Evolutionary conservation across 768 basidiomycete genomes (phyloP), one percentile per base, ranked within the genome.

Genomic region (Cystobasidium onofrii): DNA sequence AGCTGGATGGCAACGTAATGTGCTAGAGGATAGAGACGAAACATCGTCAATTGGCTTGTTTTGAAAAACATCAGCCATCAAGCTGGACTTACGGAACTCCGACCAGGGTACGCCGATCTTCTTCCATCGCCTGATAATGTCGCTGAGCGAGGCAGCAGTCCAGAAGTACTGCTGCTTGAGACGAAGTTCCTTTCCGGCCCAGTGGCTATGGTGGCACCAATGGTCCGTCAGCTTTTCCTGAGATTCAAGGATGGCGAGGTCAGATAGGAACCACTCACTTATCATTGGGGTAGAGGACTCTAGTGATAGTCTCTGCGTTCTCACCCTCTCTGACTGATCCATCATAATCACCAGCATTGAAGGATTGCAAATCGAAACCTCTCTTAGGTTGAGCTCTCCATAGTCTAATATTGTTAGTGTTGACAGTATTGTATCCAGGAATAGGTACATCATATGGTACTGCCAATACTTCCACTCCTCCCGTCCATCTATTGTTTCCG

Each of bases 331-430:
- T 89, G 29, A 98, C 89, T 1, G 93, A 91, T 55, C 84, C 87
- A 79, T 92, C 92, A 80, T 98, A 98, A 81, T 95, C 88, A 54
- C 95, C 95, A 74, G 92, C 91, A 80, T 98, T 98, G 87, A 97
- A 98, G 57, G 89, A 90, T 81, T 92, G 90, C 76, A 97, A 81
- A 82, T 97, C 93, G 80, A 97, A 97, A 0, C 90, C 91, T 77
- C 90, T 84, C 84, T 91, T 91, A 27, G 91, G 88, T 83, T 89
- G 89, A 79, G 81, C 75, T 87, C 81, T 79, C 84, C 84, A 85
- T 3, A 84, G 76, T 31, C 84, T 84, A 77, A 97, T 83, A 82
- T 96, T 97, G 50, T 95, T 94, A 64, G 91, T 92, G 75, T 88
- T 92, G 81, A 85, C 85, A 50, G 90, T 93, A 29, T 84, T 85